Percentiles rank a stretch among this genome's conserved stretches.
These are phyloP conservation scores for Dendrobium chrysotoxum DNA, from an alignment of 106 monocot genomes.

Conservation along the genomic window DNA sequence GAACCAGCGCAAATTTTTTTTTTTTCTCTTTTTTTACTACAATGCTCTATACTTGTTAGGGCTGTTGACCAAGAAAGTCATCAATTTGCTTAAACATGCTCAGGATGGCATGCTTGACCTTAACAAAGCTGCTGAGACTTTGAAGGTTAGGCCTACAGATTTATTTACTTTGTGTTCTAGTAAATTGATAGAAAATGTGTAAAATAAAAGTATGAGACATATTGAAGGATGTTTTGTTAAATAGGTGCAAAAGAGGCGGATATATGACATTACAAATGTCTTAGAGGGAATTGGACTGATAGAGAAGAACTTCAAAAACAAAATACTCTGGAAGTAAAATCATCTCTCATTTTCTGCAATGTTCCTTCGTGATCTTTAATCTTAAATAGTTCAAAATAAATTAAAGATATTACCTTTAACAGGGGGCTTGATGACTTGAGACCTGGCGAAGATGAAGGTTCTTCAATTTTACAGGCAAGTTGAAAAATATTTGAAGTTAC, in stretches of 20 bases:
- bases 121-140: constrained; percentile 84
- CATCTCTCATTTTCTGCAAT: constrained; percentile 4
- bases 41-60: constrained; percentile 27
- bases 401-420: constrained; percentile 5
- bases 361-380: not conserved
- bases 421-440: constrained; percentile 63
- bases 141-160: constrained; percentile 42
- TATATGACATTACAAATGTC: constrained; percentile 97
- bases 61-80: constrained; percentile 79
- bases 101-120: constrained; percentile 91
- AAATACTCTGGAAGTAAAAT: constrained; percentile 83
- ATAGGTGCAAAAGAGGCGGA: constrained; percentile 86
- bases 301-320: constrained; percentile 86
- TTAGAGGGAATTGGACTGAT: constrained; percentile 92
- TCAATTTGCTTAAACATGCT: constrained; percentile 71
- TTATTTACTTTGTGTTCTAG: not conserved
- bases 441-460: constrained; percentile 36
- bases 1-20: not conserved
- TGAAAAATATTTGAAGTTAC: not conserved
- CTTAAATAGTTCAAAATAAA: constrained; percentile 1
- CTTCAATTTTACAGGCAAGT: constrained; percentile 61
- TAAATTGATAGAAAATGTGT: not conserved
- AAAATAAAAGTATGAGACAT: not conserved
- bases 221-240: constrained; percentile 1
- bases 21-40: constrained; percentile 6